Evolutionary conservation across 176 grass and related monocot genomes (phyloP).

Genomic region (Aegilops speltoides): DNA sequence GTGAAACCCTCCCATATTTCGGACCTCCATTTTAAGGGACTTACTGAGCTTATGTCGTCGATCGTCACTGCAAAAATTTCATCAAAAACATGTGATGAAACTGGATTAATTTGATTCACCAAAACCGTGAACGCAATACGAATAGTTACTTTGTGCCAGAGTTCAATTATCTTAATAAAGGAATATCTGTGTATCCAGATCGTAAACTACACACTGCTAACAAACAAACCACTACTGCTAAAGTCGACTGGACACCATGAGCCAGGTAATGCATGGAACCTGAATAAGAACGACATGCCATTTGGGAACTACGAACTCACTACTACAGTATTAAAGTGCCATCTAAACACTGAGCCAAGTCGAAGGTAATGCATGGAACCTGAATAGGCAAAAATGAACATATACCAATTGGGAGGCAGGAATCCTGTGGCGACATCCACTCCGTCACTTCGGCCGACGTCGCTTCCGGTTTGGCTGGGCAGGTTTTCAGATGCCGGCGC

Average conservation of each 20-base stretch:
- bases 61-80: neutral
- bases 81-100: too few species aligned
- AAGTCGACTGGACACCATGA: neutral
- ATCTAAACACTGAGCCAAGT: too few species aligned
- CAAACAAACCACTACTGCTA: neutral
- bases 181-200: neutral
- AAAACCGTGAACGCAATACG: constrained; percentile 14
- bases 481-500: constrained; percentile 48
- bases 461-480: constrained; percentile 25
- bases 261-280: neutral
- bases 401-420: constrained; percentile 45
- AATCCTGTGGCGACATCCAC: constrained; percentile 21
- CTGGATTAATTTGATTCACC: neutral
- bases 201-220: constrained; percentile 8
- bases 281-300: too few species aligned
- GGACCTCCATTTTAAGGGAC: constrained; percentile 30
- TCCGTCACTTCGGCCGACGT: too few species aligned
- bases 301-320: too few species aligned
- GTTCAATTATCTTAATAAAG: neutral
- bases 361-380: neutral
- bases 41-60: constrained; percentile 16
- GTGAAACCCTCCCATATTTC: constrained; percentile 43
- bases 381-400: neutral
- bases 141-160: neutral
- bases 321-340: too few species aligned